These are phyloP conservation scores for Candida sp. DNA, from an alignment of 1,139 yeast genomes.

Conservation along the genomic window DNA sequence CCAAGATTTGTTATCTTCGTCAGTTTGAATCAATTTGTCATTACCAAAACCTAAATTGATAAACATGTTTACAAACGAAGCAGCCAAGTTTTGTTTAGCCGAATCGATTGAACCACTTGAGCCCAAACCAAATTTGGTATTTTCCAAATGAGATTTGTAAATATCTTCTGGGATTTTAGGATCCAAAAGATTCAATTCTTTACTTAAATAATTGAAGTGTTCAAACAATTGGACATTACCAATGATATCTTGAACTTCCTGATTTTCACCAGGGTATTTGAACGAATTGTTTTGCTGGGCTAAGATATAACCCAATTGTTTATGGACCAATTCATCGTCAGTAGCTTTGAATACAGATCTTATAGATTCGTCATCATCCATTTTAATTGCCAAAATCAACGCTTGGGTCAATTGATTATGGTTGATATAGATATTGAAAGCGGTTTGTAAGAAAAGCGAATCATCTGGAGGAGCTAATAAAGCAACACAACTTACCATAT, in stretches of 20 bases:
- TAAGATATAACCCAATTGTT: constrained; percentile 87
- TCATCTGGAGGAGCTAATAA: constrained; percentile 96
- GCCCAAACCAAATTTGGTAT: constrained; percentile 52
- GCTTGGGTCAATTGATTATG: constrained; percentile 89
- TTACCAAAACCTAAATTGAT: constrained; percentile 87
- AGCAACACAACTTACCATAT: constrained; percentile 95
- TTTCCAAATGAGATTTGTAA: constrained; percentile 86
- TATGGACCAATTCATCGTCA: constrained; percentile 67
- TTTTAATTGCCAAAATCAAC: constrained; percentile 79
- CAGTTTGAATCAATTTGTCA: constrained; percentile 77
- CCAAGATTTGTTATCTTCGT: constrained; percentile 76
- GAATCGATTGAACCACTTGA: constrained; percentile 78
- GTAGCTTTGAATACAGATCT: constrained; percentile 77
- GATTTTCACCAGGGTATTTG: constrained; percentile 59
- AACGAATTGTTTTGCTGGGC: constrained; percentile 86
- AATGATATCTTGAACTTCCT: constrained; percentile 78
- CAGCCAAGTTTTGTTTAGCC: constrained; percentile 95
- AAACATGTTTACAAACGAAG: constrained; percentile 89
- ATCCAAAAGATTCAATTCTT: constrained; percentile 82
- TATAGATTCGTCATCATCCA: constrained; percentile 79
- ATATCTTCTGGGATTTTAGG: constrained; percentile 96
- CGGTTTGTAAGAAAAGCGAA: constrained; percentile 79
- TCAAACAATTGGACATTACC: constrained; percentile 79
- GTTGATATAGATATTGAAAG: constrained; percentile 80
- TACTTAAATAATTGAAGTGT: constrained; percentile 74